Conservation (phyloP, 148 eudicot species). For the Agrostemma githago region DNA sequence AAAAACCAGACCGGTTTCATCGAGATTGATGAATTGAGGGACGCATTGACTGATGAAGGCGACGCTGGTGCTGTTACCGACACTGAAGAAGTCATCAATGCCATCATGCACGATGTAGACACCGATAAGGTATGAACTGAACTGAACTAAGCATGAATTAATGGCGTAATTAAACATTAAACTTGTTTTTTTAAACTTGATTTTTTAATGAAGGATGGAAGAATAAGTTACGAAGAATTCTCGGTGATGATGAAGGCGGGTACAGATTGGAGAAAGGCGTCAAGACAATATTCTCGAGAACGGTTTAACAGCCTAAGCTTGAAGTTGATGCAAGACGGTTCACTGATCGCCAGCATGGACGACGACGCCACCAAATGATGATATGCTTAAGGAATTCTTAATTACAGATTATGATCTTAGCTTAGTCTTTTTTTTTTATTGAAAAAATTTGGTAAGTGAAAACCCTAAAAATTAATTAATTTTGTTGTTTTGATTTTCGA, state of each 20-base stretch:
- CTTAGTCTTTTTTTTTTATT: conserved; percentile 3
- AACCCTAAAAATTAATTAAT: neutral
- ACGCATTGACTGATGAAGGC: conserved; percentile 57
- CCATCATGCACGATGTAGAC: conserved; percentile 78
- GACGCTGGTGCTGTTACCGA: conserved; percentile 30
- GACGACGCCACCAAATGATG: conserved; percentile 44
- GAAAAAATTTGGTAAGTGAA: neutral
- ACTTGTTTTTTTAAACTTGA: neutral
- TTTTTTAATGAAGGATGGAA: conserved; percentile 52
- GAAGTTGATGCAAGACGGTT: conserved; percentile 63
- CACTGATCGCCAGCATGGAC: conserved; percentile 28
- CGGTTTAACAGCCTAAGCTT: conserved; percentile 71
- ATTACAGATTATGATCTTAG: neutral
- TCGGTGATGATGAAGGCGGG: conserved; percentile 84
- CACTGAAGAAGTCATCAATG: conserved; percentile 56
- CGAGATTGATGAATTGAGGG: conserved; percentile 66
- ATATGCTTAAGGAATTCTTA: conserved; percentile 4
- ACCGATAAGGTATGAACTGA: conserved; percentile 56
- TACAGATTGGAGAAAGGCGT: conserved; percentile 84
- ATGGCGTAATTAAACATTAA: neutral
- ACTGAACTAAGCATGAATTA: neutral
- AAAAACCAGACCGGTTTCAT: conserved; percentile 60
- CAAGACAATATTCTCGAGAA: conserved; percentile 77
- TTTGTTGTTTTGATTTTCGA: conserved; percentile 6
- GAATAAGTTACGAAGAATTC: conserved; percentile 77